Conservation (phyloP, 2,329 filamentous ascomycete genomes). For the Nigrospora oryzae region DNA sequence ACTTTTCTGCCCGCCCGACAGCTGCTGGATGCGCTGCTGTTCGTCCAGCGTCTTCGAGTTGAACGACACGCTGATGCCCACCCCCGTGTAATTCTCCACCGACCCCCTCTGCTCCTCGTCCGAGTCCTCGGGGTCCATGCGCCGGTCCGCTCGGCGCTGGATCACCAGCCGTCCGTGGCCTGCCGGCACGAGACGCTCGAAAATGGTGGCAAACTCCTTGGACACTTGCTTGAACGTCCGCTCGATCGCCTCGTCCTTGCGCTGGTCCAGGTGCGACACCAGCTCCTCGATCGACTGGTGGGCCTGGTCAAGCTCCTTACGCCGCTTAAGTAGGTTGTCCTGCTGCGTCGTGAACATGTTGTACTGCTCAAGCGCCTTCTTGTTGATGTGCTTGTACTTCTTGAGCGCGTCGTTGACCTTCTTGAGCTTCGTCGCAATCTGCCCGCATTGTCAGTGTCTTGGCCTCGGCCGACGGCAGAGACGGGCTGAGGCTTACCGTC, state of each 20-base stretch:
- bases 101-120: slow-evolving; percentile 59
- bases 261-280: slow-evolving; percentile 84
- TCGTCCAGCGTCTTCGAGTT: slow-evolving; percentile 94
- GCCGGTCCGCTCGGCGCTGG: slow-evolving; percentile 76
- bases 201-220: slow-evolving; percentile 84
- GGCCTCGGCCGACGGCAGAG: not conserved
- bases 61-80: slow-evolving; percentile 95
- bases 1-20: slow-evolving; percentile 97
- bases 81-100: slow-evolving; percentile 93
- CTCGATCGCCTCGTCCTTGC: slow-evolving; percentile 96
- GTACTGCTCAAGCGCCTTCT: slow-evolving; percentile 98
- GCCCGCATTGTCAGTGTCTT: slow-evolving; percentile 26
- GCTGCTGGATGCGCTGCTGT: slow-evolving; percentile 94
- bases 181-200: slow-evolving; percentile 89
- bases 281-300: slow-evolving; percentile 86
- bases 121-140: slow-evolving; percentile 55
- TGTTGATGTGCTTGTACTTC: slow-evolving; percentile 97
- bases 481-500: slow-evolving; percentile 42
- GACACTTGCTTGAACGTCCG: slow-evolving; percentile 98
- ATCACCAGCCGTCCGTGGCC: slow-evolving; percentile 89
- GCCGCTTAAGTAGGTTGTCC: slow-evolving; percentile 74
- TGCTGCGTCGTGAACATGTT: slow-evolving; percentile 93
- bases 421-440: slow-evolving; percentile 64
- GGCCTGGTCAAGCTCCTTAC: slow-evolving; percentile 78
- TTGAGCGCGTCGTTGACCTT: slow-evolving; percentile 90